These are phyloP conservation scores for Evansstolkia leycettana DNA, from an alignment of 495 filamentous ascomycete species.

Conservation along the genomic window DNA sequence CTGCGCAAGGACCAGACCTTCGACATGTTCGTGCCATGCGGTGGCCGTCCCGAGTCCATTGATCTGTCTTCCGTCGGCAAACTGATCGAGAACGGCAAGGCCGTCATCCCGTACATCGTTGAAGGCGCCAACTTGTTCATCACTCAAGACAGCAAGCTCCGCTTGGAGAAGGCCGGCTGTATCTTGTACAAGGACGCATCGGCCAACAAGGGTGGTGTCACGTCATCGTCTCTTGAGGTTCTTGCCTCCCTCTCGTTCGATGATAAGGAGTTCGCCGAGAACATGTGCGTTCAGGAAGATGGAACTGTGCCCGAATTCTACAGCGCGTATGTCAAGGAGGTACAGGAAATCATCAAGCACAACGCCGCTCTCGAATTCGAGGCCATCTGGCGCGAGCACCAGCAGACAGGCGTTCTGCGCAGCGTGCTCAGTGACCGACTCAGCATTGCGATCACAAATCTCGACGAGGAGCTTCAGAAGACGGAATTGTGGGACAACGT, in stretches of 20 bases:
- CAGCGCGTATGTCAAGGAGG: conserved; percentile 78
- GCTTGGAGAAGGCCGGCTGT: conserved; percentile 84
- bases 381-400: conserved; percentile 91
- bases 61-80: conserved; percentile 76
- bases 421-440: conserved; percentile 82
- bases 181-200: conserved; percentile 96
- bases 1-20: conserved; percentile 62
- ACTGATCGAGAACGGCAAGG: conserved; percentile 75
- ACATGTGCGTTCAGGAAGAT: conserved; percentile 80
- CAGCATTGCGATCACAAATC: conserved; percentile 79
- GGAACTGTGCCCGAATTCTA: conserved; percentile 85
- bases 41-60: conserved; percentile 93
- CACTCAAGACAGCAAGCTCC: conserved; percentile 94
- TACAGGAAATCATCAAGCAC: conserved; percentile 76
- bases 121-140: conserved; percentile 98
- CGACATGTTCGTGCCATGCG: conserved; percentile 91
- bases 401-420: conserved; percentile 62
- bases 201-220: conserved; percentile 97
- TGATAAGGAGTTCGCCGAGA: conserved; percentile 70
- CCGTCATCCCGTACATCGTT: conserved; percentile 82
- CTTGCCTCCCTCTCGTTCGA: conserved; percentile 89
- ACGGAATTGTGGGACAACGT: conserved; percentile 86
- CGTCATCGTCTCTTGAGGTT: conserved; percentile 94
- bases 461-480: conserved; percentile 90
- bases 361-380: conserved; percentile 94